Evolutionary conservation across 306 rosid species (phyloP), one percentile per base, ranked within the genome.

Genomic region (Malus asiatica): DNA sequence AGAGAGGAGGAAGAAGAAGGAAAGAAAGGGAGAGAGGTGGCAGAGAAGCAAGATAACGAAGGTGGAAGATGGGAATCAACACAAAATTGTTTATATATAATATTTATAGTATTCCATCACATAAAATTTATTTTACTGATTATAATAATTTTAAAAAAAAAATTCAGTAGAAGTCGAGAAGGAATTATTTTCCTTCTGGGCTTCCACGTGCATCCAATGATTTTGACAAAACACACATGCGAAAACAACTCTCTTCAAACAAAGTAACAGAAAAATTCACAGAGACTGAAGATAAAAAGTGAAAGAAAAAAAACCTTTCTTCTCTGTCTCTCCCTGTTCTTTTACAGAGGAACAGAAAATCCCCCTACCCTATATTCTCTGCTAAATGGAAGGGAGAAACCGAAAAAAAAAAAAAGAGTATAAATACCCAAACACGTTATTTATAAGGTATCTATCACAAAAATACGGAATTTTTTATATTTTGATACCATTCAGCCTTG

Each of bases 161-260:
- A 73, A 77, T 74, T 73, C 75, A 77, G 76, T 74, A 74, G 66
- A 64, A 69, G 71, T 62, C 72, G 74, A 76, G 82, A 76, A 72
- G 73, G 80, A 85, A 48, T 48, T 15, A 81, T 79, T 81, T 72
- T 80, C 87, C 87, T 80, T 53, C 68, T 77, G 75, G 79, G 85
- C 63, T 76, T 79, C 82, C 94, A 90, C 88, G 88, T 82, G 92
- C 85, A 75, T 42, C 87, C 86, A 84, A 79, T 81, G 87, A 87
- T 82, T 48, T 85, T 59, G 87, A 86, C 84, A 68, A 77, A 78
- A 74, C 84, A 76, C 86, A 76, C 84, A 59, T 29, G 70, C 64
- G 52, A 23, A 76, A 19, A 35, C 66, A 68, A 19, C 72, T 68
- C 84, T 66, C 79, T 64, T 69, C 64, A 57, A 51, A 75, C 64